Evolutionary conservation across 352 stramenopile genomes (phyloP), one percentile per base, ranked within the genome.

Genomic region (Globisporangium splendens): DNA sequence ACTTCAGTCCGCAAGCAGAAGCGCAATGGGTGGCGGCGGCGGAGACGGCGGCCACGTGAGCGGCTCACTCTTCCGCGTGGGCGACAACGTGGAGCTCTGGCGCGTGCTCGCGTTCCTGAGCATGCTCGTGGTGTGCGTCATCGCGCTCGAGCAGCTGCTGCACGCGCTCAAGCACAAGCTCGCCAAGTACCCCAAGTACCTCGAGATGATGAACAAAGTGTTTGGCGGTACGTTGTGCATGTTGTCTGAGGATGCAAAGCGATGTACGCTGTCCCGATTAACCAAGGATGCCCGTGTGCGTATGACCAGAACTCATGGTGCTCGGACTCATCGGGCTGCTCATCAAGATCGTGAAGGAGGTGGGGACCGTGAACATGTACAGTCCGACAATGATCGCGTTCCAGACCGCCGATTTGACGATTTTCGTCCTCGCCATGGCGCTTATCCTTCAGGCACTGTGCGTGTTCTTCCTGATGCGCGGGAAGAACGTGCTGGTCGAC

Each of bases 171-270:
- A 79, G 41, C 72, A 86, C 56, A 66, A 79, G 44, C 56, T 87
- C n/a, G 53, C 69, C 1, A 62, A 56, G 31, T 83, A 76, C 55
- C 72, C 73, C 46, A 90, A 88, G 64, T 90, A 87, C 54, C 59
- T 84, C 50, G 72, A 88, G 42, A 90, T 90, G 69, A 63, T 88
- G 31, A 79, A 69, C 21, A 89, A 89, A 51, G 69, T 67, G 8
- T 88, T 76, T 54, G 54, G 69, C 10, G 56, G 56, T 52, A 31
- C 56, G 56, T 48, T 2, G 14, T 48, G 10, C 28, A 10, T 35
- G 28, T 35, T 38, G 10, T 50, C 8, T 35, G 44, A 31, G n/a
- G 22, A 2, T 42, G 24, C 28, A n/a, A n/a, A n/a, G 28, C 28
- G 24, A 31, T 5, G 24, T 31, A 31, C 24, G 5, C 5, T 35